These are phyloP conservation scores for Trichophyton equinum DNA, from an alignment of 2,329 filamentous ascomycete genomes.

Conservation along the genomic window DNA sequence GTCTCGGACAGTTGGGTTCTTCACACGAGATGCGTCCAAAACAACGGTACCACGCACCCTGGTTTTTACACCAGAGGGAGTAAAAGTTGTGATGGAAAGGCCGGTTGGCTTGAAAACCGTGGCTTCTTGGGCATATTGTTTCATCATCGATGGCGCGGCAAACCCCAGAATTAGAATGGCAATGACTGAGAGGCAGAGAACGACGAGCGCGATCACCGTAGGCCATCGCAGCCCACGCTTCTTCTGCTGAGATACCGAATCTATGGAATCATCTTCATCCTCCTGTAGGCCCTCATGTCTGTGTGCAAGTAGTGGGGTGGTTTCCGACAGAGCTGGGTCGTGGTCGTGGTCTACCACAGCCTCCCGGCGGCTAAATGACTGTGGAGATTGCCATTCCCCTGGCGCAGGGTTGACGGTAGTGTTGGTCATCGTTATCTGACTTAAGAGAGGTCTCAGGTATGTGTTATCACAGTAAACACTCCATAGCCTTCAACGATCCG, in stretches of 20 bases:
- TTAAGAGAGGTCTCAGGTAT: not conserved
- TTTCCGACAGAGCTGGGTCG: conserved; percentile 22
- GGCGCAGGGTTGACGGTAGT: not conserved
- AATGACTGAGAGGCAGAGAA: conserved; percentile 52
- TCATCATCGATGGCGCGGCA: conserved; percentile 63
- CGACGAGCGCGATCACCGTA: conserved; percentile 57
- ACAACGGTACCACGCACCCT: conserved; percentile 71
- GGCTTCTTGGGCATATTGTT: conserved; percentile 77
- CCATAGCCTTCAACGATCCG: not conserved
- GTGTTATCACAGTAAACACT: not conserved
- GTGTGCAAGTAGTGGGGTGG: conserved; percentile 30
- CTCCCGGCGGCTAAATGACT: not conserved
- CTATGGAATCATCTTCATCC: not conserved
- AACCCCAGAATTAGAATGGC: conserved; percentile 67
- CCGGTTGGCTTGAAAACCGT: conserved; percentile 70
- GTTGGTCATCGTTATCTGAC: not conserved
- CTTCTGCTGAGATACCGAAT: conserved; percentile 3
- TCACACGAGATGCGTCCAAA: conserved; percentile 65
- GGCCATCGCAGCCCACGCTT: conserved; percentile 51
- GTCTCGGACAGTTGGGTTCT: conserved; percentile 56
- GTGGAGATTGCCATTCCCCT: not conserved
- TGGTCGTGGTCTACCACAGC: not conserved
- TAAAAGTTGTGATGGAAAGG: conserved; percentile 76
- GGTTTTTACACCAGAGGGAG: conserved; percentile 60
- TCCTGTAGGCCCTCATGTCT: conserved; percentile 20